Conservation (phyloP, 257 asterid species). For the Petunia secreta region DNA sequence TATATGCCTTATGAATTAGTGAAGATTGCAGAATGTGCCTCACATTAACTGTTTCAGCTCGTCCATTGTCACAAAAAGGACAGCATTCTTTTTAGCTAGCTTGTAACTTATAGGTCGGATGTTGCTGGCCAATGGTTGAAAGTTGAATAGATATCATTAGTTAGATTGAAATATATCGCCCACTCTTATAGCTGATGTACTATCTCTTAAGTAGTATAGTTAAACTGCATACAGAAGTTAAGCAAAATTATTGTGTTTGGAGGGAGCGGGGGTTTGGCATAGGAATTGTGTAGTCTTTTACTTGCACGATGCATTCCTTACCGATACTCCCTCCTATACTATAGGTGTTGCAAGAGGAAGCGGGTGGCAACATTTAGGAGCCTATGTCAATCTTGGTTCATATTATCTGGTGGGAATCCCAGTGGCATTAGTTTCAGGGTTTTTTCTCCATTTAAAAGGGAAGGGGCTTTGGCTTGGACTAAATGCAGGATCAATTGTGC, state of each 20-base stretch:
- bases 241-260: not conserved
- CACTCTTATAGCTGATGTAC: too few species aligned
- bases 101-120: not conserved
- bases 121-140: not conserved
- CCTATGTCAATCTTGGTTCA: constrained; percentile 62
- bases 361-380: constrained; percentile 74
- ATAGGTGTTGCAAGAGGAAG: constrained; percentile 70
- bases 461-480: constrained; percentile 69
- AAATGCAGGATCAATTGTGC: constrained; percentile 50
- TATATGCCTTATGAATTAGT: not conserved
- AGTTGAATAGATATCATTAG: too few species aligned
- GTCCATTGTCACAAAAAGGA: not conserved
- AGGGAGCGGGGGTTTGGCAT: not conserved
- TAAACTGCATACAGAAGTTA: too few species aligned
- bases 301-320: not conserved
- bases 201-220: too few species aligned
- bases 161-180: too few species aligned
- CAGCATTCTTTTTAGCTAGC: not conserved
- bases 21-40: not conserved
- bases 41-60: not conserved
- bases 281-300: not conserved
- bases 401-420: constrained; percentile 63
- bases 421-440: constrained; percentile 46
- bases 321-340: not conserved
- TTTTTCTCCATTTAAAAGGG: constrained; percentile 45